Conservation (phyloP, 345 rosid species). For the Eucalyptus grandis region DNA sequence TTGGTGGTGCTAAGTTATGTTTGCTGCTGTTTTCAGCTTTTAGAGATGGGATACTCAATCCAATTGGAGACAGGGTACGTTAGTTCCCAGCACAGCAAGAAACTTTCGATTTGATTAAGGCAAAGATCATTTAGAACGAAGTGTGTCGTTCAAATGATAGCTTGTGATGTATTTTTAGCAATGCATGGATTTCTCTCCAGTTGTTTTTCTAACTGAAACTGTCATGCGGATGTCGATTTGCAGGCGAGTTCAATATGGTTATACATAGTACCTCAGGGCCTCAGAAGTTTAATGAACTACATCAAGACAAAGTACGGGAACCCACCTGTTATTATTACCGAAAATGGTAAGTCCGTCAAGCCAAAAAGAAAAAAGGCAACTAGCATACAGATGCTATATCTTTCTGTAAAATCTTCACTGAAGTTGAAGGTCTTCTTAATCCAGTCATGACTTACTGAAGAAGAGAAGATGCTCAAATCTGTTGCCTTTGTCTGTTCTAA, state of each 20-base stretch:
- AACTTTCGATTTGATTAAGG: background rate
- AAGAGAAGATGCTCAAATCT: background rate
- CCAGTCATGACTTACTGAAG: background rate
- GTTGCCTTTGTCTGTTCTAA: background rate
- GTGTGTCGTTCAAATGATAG: background rate
- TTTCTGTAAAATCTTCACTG: background rate
- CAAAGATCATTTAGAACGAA: background rate
- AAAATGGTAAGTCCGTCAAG: constrained; percentile 29
- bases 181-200: background rate
- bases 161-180: background rate
- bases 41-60: constrained; percentile 8
- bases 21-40: constrained; percentile 39
- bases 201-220: background rate
- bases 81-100: background rate
- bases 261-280: constrained; percentile 56
- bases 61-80: constrained; percentile 73
- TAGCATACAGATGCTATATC: background rate
- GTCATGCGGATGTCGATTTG: background rate
- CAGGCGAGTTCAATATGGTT: constrained; percentile 70
- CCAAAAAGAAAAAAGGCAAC: background rate
- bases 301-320: constrained; percentile 52
- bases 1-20: background rate
- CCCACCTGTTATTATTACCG: constrained; percentile 47
- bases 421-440: background rate
- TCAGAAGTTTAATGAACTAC: constrained; percentile 63